These are phyloP conservation scores for Pythium dissotocum DNA, from an alignment of 352 stramenopile genomes.

Conservation along the genomic window DNA sequence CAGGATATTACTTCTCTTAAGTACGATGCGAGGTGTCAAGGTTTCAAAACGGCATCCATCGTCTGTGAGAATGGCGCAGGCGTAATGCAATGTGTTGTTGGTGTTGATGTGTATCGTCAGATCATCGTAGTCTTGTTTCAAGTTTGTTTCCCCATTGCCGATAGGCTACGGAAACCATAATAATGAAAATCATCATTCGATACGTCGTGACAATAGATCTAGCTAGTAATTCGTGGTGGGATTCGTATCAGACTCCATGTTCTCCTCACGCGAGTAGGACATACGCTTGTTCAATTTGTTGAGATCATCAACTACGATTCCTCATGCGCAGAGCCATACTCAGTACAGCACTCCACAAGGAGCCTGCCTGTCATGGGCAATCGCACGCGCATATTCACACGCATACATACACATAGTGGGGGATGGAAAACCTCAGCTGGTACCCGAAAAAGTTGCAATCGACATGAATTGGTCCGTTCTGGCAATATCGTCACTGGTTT, in stretches of 20 bases:
- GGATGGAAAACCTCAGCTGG: constrained; percentile 72
- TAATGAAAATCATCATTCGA: constrained; percentile 75
- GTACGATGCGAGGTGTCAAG: constrained; percentile 32
- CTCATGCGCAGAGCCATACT: not conserved
- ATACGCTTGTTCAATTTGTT: constrained; percentile 84
- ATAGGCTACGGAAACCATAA: constrained; percentile 42
- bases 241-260: constrained; percentile 36
- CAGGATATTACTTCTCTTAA: constrained; percentile 23
- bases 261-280: constrained; percentile 81
- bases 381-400: not conserved
- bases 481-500: constrained; percentile 77
- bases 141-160: constrained; percentile 60
- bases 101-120: constrained; percentile 47
- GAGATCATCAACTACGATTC: constrained; percentile 58
- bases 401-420: constrained; percentile 14
- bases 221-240: not conserved
- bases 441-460: constrained; percentile 91
- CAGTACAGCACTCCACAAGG: not conserved
- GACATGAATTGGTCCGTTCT: constrained; percentile 89
- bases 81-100: not conserved
- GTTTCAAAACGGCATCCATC: no score
- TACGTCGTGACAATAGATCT: constrained; percentile 12
- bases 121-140: constrained; percentile 87
- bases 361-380: not conserved
- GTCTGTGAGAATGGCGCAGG: no score